A percentile compares a stretch with the other conserved stretches of the same genome.
phyloP scores from a whole-genome alignment of 176 grass and related monocot genomes.

The Pontederia paniculata region DNA sequence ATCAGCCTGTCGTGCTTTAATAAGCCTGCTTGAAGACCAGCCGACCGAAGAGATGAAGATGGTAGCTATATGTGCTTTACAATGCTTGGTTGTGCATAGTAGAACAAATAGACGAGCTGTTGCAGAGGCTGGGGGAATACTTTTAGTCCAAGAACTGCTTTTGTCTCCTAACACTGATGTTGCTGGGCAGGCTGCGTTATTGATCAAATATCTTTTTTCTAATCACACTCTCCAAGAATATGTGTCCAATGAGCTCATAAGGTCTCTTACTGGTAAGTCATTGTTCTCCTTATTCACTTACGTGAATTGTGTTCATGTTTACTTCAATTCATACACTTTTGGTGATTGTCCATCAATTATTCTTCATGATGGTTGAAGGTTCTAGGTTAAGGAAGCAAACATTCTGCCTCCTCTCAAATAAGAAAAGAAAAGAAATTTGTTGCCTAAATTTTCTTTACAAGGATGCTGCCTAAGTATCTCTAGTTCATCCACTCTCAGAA shows the following conservation, averaged over 20 bases:
- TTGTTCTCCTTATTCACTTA: neutral
- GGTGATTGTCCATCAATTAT: too few relatives aligned
- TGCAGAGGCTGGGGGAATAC: slow-evolving; percentile 85
- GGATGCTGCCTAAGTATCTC: too few relatives aligned
- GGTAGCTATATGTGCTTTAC: slow-evolving; percentile 88
- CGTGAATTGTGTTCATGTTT: neutral
- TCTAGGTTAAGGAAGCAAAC: too few relatives aligned
- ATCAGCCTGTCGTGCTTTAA: slow-evolving; percentile 75
- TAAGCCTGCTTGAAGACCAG: slow-evolving; percentile 86
- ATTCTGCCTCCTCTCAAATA: too few relatives aligned
- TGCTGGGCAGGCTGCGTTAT: slow-evolving; percentile 64
- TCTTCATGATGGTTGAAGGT: too few relatives aligned
- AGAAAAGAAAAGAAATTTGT: too few relatives aligned
- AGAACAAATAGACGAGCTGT: slow-evolving; percentile 90
- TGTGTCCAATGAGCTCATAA: slow-evolving; percentile 89
- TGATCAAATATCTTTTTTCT: slow-evolving; percentile 89
- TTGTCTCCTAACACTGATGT: slow-evolving; percentile 73
- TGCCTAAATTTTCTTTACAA: too few relatives aligned
- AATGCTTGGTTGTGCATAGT: slow-evolving; percentile 94
- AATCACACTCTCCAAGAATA: slow-evolving; percentile 99
- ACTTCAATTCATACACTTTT: slow-evolving; percentile 22
- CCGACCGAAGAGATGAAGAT: slow-evolving; percentile 90
- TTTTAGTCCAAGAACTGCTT: slow-evolving; percentile 82
- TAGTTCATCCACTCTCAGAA: too few relatives aligned
- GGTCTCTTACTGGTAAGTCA: slow-evolving; percentile 76